Percentiles rank a stretch among this genome's conserved stretches.
Conservation (phyloP, 2,329 filamentous ascomycete species). For the Amauroascus verrucosus region DNA sequence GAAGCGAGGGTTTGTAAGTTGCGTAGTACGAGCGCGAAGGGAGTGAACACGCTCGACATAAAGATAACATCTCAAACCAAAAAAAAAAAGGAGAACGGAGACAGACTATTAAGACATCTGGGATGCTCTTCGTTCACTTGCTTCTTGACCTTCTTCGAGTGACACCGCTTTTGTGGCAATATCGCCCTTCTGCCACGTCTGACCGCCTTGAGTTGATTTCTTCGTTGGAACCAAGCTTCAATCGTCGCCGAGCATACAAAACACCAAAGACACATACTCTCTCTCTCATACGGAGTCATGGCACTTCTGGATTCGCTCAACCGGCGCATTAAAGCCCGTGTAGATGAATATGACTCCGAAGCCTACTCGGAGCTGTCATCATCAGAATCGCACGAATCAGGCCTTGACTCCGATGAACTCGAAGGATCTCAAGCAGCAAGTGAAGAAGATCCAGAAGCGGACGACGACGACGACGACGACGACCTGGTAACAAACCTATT, state of each 20-base stretch:
- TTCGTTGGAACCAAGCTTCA: neutral
- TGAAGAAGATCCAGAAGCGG: conserved; percentile 28
- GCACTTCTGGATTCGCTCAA: conserved; percentile 32
- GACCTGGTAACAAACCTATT: conserved; percentile 18
- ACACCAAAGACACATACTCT: neutral
- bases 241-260: neutral
- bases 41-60: neutral
- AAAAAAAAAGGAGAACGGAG: neutral
- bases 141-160: neutral
- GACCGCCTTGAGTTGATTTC: neutral
- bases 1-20: neutral
- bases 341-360: conserved; percentile 35
- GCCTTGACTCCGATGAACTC: conserved; percentile 14
- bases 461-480: conserved; percentile 32
- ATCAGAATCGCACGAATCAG: conserved; percentile 15
- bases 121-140: too few relatives aligned
- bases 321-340: conserved; percentile 33
- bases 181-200: neutral
- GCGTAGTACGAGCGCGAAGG: neutral
- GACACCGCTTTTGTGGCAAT: neutral
- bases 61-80: neutral
- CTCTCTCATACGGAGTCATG: conserved; percentile 27
- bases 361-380: conserved; percentile 21
- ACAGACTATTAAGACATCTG: too few relatives aligned
- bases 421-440: conserved; percentile 27